Evolutionary conservation across 352 stramenopile genomes (phyloP), one percentile per base, ranked within the genome.

Genomic region (Phytophthora capsici): DNA sequence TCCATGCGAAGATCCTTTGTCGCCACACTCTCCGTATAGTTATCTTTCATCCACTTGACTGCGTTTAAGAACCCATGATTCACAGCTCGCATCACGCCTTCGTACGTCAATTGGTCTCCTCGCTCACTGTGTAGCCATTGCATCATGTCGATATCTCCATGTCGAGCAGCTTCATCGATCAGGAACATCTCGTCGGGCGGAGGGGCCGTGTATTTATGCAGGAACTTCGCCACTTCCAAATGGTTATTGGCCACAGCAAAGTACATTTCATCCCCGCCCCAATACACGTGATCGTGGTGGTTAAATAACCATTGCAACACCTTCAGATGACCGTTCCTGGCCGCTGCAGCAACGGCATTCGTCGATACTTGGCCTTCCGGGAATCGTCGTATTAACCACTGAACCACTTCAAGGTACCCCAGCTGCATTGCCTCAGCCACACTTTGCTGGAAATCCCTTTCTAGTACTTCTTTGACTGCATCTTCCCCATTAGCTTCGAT

Each of bases 211-310:
- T 61, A 40, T 17, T 65, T 19, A 44, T 69, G 32, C 55, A 69
- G 38, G 45, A 66, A 60, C 37, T 69, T 65, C 22, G 61, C 54
- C 41, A 69, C 54, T 4, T 69, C 23, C 17, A 69, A 38, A 28
- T 49, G 66, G 49, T 74, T 71, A 30, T 67, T 54, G 0, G 50
- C 61, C 26, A 74, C 66, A 0, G 66, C 66, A 22, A 32, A 53
- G 43, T 64, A 69, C 66, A 74, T 74, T 45, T 74, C 66, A 26
- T 71, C 66, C 0, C 66, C 66, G 12, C 66, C 66, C 66, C 66
- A 74, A 30, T 71, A 74, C 26, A 74, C 66, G 38, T 71, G 23
- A 16, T 74, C 66, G 12, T 76, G 63, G 47, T 72, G 54, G n/a
- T 59, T 25, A 38, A 76, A 76, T 22, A 76, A 37, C 68, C 68